Conservation (phyloP, 2,329 filamentous ascomycete species). For the Cladophialophora yegresii region DNA sequence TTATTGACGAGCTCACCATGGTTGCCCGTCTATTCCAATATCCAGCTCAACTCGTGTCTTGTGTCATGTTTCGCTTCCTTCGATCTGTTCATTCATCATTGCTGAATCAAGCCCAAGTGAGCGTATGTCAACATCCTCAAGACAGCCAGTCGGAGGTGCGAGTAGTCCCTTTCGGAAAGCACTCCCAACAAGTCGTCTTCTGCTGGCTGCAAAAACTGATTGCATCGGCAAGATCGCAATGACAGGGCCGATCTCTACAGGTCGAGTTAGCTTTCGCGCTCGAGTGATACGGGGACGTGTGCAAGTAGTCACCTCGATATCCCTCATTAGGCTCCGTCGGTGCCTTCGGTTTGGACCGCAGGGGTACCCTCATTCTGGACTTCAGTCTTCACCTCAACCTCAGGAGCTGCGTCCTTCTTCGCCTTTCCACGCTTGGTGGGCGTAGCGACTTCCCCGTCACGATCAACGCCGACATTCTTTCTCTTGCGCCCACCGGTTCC, state of each 20-base stretch:
- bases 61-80: neutral
- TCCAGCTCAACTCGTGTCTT: neutral
- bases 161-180: neutral
- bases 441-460: slow-evolving; percentile 13
- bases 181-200: neutral
- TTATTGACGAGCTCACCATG: neutral
- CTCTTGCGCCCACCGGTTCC: slow-evolving; percentile 23
- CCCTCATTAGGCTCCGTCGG: neutral
- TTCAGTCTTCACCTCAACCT: slow-evolving; percentile 12
- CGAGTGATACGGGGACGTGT: neutral
- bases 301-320: neutral
- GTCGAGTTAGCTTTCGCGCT: neutral
- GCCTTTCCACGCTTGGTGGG: slow-evolving; percentile 12
- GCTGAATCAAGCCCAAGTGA: neutral
- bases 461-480: slow-evolving; percentile 2
- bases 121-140: neutral
- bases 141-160: neutral
- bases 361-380: neutral
- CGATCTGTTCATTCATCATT: neutral
- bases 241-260: neutral
- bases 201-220: too few species aligned
- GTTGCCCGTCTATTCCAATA: neutral
- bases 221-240: neutral
- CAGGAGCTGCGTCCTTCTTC: slow-evolving; percentile 8
- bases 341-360: neutral